Conservation (phyloP, 2,329 filamentous ascomycete genomes). For the Arthroderma uncinatum region DNA sequence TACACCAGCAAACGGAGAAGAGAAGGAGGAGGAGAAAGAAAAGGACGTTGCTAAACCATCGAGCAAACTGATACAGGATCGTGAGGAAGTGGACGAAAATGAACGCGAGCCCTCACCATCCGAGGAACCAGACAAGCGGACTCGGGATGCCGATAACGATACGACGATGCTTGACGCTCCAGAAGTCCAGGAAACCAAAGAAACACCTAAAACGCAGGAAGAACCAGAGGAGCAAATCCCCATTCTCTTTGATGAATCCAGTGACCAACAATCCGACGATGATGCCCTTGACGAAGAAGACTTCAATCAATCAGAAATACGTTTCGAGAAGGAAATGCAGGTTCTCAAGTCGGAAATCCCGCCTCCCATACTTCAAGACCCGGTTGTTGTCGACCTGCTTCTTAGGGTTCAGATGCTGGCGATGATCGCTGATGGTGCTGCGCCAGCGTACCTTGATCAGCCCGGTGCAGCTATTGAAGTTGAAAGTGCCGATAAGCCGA, state of each 20-base stretch:
- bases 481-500: conserved; percentile 11
- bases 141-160: neutral
- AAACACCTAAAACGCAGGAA: conserved; percentile 12
- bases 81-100: neutral
- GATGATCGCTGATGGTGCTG: conserved; percentile 29
- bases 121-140: neutral
- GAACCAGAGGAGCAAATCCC: conserved; percentile 10
- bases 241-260: conserved; percentile 26
- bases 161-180: neutral
- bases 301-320: conserved; percentile 34
- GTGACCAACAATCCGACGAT: conserved; percentile 36
- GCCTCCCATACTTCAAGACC: conserved; percentile 33
- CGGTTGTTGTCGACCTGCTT: conserved; percentile 31
- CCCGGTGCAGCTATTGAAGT: conserved; percentile 17
- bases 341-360: conserved; percentile 34
- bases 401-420: conserved; percentile 36
- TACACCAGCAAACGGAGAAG: neutral
- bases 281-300: conserved; percentile 39
- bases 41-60: neutral
- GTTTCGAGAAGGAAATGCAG: conserved; percentile 37
- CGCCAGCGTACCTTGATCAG: conserved; percentile 21
- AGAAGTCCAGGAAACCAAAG: conserved; percentile 6
- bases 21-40: neutral
- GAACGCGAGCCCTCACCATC: neutral
- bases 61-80: neutral